phyloP scores from a whole-genome alignment of 23 red algal species.

The Gracilaria vermiculophylla region DNA sequence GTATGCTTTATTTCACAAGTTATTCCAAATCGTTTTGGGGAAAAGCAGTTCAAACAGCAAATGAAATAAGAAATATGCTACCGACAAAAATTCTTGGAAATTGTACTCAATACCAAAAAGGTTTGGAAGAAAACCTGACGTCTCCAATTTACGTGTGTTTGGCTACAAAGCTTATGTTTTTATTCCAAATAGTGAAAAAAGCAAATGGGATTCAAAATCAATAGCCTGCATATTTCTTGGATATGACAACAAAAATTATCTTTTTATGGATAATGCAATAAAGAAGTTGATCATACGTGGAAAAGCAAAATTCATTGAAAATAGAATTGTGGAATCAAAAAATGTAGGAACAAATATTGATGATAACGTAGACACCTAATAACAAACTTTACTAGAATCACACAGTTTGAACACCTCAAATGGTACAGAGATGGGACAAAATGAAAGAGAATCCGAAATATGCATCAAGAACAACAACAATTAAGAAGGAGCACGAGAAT shows the following conservation, averaged over 20 bases:
- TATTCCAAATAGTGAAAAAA: too few species aligned
- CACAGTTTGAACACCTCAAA: too few species aligned
- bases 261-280: not conserved
- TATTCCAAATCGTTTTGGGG: not conserved
- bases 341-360: not conserved
- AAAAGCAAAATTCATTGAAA: not conserved
- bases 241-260: not conserved
- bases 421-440: too few species aligned
- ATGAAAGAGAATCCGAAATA: too few species aligned
- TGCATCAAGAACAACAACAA: too few species aligned
- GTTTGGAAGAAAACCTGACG: not conserved
- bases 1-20: slow-evolving; percentile 8
- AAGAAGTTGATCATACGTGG: not conserved
- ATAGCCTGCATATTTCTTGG: too few species aligned
- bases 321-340: not conserved
- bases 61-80: not conserved
- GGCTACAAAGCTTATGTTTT: too few species aligned
- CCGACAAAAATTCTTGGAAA: not conserved
- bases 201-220: not conserved
- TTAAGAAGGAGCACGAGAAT: not conserved
- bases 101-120: not conserved
- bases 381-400: too few species aligned
- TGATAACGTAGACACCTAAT: not conserved
- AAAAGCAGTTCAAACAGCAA: not conserved
- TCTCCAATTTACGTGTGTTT: too few species aligned